Conservation (phyloP, 768 basidiomycete genomes). For the Lactarius akahatsu region DNA sequence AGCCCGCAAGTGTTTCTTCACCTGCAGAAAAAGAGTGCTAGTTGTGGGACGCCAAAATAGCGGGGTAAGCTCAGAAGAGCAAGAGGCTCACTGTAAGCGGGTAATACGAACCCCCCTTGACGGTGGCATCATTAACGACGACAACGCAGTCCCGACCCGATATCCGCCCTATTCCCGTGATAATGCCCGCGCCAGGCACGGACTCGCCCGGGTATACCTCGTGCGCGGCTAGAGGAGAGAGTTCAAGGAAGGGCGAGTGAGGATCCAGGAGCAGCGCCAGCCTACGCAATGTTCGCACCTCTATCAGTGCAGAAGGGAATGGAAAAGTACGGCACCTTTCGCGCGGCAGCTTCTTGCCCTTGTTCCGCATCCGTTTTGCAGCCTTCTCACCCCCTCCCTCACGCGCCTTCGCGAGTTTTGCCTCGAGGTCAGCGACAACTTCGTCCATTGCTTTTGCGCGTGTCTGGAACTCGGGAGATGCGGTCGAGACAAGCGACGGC, state of each 20-base stretch:
- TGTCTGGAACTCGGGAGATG: slow-evolving; percentile 67
- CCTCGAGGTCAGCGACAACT: slow-evolving; percentile 62
- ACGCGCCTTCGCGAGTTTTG: slow-evolving; percentile 56
- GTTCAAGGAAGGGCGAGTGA: slow-evolving; percentile 84
- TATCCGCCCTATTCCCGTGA: slow-evolving; percentile 74
- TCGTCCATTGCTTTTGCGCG: slow-evolving; percentile 69
- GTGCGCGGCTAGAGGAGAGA: slow-evolving; percentile 83
- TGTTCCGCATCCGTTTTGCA: slow-evolving; percentile 67
- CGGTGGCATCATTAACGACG: slow-evolving; percentile 92
- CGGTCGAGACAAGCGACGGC: slow-evolving; percentile 66
- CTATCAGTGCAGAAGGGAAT: not conserved
- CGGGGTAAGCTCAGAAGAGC: not conserved
- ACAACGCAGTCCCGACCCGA: slow-evolving; percentile 83
- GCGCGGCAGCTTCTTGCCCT: slow-evolving; percentile 80
- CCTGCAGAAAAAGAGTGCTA: slow-evolving; percentile 39
- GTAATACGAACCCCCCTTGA: slow-evolving; percentile 91
- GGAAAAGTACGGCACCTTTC: slow-evolving; percentile 57
- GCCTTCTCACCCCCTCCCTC: slow-evolving; percentile 76
- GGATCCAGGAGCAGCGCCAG: slow-evolving; percentile 71
- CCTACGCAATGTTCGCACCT: slow-evolving; percentile 11
- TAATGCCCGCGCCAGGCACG: slow-evolving; percentile 87
- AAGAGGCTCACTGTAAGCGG: slow-evolving; percentile 63
- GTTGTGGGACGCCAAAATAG: not conserved
- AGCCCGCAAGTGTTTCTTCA: slow-evolving; percentile 94
- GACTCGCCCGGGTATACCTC: slow-evolving; percentile 75